Evolutionary conservation across 768 basidiomycete genomes (phyloP).

Genomic region (Clitopilus passeckerianus): DNA sequence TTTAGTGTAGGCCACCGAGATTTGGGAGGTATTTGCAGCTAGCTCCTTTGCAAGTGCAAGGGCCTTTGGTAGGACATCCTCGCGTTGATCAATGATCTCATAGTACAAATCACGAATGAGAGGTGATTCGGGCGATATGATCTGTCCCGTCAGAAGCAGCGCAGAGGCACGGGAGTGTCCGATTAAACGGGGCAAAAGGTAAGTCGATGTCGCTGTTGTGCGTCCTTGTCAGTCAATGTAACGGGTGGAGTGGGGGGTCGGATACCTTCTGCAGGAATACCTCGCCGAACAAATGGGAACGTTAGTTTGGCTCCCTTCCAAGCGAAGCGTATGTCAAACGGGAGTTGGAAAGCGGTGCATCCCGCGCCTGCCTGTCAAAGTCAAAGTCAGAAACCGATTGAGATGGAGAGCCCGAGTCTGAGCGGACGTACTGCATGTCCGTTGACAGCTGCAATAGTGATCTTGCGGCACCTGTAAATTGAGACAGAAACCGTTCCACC

Average conservation of each 20-base stretch:
- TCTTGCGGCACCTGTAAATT: slow-evolving; percentile 49
- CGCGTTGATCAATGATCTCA: slow-evolving; percentile 39
- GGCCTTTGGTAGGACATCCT: slow-evolving; percentile 48
- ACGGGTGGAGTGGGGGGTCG: not conserved
- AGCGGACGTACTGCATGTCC: slow-evolving; percentile 34
- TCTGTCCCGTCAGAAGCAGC: slow-evolving; percentile 44
- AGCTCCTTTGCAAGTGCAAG: slow-evolving; percentile 48
- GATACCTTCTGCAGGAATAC: slow-evolving; percentile 40
- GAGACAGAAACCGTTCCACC: slow-evolving; percentile 43
- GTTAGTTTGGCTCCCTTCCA: slow-evolving; percentile 40
- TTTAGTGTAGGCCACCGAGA: slow-evolving; percentile 47
- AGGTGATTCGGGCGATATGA: slow-evolving; percentile 39
- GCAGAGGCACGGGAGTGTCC: slow-evolving; percentile 47
- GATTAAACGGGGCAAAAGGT: slow-evolving; percentile 50
- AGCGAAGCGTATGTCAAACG: slow-evolving; percentile 42
- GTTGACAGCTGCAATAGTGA: slow-evolving; percentile 47
- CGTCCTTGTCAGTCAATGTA: not conserved
- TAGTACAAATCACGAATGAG: slow-evolving; percentile 40
- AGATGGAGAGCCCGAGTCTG: not conserved
- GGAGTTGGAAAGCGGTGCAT: slow-evolving; percentile 37
- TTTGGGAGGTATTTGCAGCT: slow-evolving; percentile 43
- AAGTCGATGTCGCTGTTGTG: slow-evolving; percentile 31
- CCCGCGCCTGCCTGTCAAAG: slow-evolving; percentile 32
- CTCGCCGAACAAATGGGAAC: slow-evolving; percentile 40
- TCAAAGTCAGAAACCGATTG: not conserved